phyloP scores from a whole-genome alignment of 2,329 filamentous ascomycete genomes.

The Neofusicoccum kwambonambiense region DNA sequence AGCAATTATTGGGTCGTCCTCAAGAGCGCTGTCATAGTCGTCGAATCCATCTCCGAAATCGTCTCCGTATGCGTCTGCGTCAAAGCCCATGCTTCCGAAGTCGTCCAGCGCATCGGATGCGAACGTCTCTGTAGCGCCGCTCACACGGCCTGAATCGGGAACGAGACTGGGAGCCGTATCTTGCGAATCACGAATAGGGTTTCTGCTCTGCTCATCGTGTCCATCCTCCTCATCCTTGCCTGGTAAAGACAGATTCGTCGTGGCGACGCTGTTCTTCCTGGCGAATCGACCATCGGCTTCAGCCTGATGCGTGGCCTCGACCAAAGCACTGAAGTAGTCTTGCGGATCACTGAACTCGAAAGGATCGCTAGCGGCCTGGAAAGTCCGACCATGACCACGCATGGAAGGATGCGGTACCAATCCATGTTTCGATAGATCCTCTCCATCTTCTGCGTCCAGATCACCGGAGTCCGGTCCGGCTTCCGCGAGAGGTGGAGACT shows the following conservation, averaged over 20 bases:
- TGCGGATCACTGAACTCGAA: slow-evolving; percentile 54
- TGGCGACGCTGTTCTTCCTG: slow-evolving; percentile 53
- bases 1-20: slow-evolving; percentile 86
- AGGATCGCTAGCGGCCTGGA: slow-evolving; percentile 30
- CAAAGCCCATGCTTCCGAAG: slow-evolving; percentile 48
- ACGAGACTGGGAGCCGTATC: slow-evolving; percentile 44
- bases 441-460: not conserved
- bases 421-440: not conserved
- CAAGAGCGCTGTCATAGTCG: slow-evolving; percentile 47
- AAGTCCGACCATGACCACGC: slow-evolving; percentile 29
- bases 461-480: not conserved
- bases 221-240: slow-evolving; percentile 23
- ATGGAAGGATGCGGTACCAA: slow-evolving; percentile 14
- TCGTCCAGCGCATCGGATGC: slow-evolving; percentile 15
- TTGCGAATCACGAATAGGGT: slow-evolving; percentile 21
- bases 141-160: slow-evolving; percentile 51
- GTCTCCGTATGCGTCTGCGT: slow-evolving; percentile 53
- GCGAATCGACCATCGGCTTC: slow-evolving; percentile 73
- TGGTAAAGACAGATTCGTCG: slow-evolving; percentile 26
- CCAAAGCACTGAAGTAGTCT: slow-evolving; percentile 80
- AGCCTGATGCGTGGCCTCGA: slow-evolving; percentile 75
- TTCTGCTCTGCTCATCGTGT: slow-evolving; percentile 31
- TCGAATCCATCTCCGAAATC: slow-evolving; percentile 49
- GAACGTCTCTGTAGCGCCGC: slow-evolving; percentile 31
- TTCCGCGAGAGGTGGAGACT: not conserved